Evolutionary conservation across 2,329 filamentous ascomycete genomes (phyloP).

Genomic region (Curvularia sp.): DNA sequence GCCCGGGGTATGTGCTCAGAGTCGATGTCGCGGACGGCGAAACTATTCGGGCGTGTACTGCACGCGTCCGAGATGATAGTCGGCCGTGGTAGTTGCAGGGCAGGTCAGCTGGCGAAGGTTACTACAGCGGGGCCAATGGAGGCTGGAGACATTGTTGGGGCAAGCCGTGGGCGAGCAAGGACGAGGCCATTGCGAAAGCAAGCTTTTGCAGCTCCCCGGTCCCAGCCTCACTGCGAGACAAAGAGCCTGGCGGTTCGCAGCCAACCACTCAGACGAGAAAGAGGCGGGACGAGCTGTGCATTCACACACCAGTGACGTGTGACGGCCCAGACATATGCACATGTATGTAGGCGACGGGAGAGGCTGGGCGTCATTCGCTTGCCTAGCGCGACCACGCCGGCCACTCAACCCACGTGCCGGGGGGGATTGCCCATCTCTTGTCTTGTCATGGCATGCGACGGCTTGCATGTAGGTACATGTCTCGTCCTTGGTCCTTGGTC

Average conservation of each 20-base stretch:
- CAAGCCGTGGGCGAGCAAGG: not conserved
- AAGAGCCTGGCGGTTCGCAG: not conserved
- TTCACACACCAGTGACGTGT: slow-evolving; percentile 9
- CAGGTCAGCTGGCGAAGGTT: not conserved
- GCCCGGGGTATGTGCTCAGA: slow-evolving; percentile 9
- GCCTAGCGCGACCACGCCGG: not conserved
- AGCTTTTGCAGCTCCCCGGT: slow-evolving; percentile 1
- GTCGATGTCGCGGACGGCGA: slow-evolving; percentile 11
- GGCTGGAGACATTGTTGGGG: slow-evolving; percentile 3
- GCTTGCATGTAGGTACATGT: not conserved
- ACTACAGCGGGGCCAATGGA: slow-evolving; percentile 3
- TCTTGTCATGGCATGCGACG: not conserved
- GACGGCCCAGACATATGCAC: not conserved
- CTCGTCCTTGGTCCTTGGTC: too few relatives aligned
- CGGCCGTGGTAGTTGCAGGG: slow-evolving; percentile 2
- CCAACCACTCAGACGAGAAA: not conserved
- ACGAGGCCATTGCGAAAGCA: slow-evolving; percentile 3
- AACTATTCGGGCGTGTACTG: slow-evolving; percentile 7
- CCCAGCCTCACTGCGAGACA: slow-evolving; percentile 1
- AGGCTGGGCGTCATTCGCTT: slow-evolving; percentile 10
- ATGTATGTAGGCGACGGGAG: not conserved
- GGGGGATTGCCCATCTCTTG: not conserved
- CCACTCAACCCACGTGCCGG: not conserved
- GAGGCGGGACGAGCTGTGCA: not conserved
- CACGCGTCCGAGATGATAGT: not conserved